Conservation (phyloP, 331 rosid genomes). For the Pyrus hybrid region DNA sequence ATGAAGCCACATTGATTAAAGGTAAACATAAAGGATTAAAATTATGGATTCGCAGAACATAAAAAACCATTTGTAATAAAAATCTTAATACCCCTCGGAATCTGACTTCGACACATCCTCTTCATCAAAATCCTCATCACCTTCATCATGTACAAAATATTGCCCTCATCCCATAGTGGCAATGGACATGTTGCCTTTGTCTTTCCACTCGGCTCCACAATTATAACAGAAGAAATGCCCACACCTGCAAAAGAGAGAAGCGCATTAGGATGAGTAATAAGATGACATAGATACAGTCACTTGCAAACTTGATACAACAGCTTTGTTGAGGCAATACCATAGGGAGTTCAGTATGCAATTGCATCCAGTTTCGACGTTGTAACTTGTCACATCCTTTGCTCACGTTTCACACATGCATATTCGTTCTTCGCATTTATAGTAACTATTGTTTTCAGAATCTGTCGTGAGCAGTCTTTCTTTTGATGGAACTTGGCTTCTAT, state of each 20-base stretch:
- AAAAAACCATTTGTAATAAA: too few relatives aligned
- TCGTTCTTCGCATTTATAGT: neutral
- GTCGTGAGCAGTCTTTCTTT: too few relatives aligned
- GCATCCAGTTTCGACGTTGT: too few relatives aligned
- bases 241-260: conserved; percentile 42
- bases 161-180: conserved; percentile 62
- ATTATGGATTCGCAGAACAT: too few relatives aligned
- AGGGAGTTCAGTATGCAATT: too few relatives aligned
- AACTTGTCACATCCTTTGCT: too few relatives aligned
- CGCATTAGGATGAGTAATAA: neutral
- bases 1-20: too few relatives aligned
- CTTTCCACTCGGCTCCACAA: conserved; percentile 67
- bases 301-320: neutral
- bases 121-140: conserved; percentile 12
- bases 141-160: conserved; percentile 32
- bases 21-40: too few relatives aligned
- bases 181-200: conserved; percentile 55
- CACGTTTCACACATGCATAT: too few relatives aligned
- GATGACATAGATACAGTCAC: neutral
- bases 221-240: conserved; percentile 62
- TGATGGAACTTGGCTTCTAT: too few relatives aligned
- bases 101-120: conserved; percentile 3
- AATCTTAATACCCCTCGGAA: neutral
- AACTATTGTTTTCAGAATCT: too few relatives aligned
- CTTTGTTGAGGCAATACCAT: too few relatives aligned